Evolutionary conservation across 805 yeast species (phyloP).

Genomic region (Ogataea ramenticola): DNA sequence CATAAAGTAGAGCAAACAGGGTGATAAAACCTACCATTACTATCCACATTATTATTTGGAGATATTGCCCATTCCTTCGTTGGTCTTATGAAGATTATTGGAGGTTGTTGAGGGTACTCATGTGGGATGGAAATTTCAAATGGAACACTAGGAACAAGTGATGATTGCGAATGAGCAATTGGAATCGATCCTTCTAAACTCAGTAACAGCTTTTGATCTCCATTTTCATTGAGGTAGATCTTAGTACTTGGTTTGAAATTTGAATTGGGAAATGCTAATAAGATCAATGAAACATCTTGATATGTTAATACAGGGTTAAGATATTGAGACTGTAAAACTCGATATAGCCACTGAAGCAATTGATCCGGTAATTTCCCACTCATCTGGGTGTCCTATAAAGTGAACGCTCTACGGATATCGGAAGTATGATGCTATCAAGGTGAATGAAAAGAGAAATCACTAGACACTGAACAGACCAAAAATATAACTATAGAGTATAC

Average conservation of each 20-base stretch:
- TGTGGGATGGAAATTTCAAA: slow-evolving; percentile 73
- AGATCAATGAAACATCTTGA: slow-evolving; percentile 50
- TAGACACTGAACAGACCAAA: too few relatives aligned
- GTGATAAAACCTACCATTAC: slow-evolving; percentile 64
- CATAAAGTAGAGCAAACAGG: slow-evolving; percentile 55
- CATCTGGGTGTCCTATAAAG: too few relatives aligned
- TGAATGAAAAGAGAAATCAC: too few relatives aligned
- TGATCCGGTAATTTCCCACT: slow-evolving; percentile 26
- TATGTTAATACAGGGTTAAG: slow-evolving; percentile 49
- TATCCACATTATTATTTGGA: slow-evolving; percentile 62
- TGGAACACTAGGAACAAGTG: slow-evolving; percentile 33
- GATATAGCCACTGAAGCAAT: slow-evolving; percentile 50
- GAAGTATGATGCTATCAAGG: too few relatives aligned
- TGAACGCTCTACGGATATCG: too few relatives aligned
- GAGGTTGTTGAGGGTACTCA: slow-evolving; percentile 61
- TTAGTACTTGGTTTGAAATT: slow-evolving; percentile 65
- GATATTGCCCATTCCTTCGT: slow-evolving; percentile 37
- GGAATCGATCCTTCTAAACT: slow-evolving; percentile 56
- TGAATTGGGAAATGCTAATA: slow-evolving; percentile 45
- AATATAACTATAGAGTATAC: too few relatives aligned
- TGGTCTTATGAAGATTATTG: slow-evolving; percentile 57
- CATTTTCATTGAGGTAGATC: slow-evolving; percentile 49
- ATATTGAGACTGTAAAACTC: slow-evolving; percentile 55
- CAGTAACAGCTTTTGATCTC: slow-evolving; percentile 52
- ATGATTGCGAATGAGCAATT: slow-evolving; percentile 7